These are phyloP conservation scores for Chalaropsis thielavioides DNA, from an alignment of 2,329 filamentous ascomycete species.

Conservation along the genomic window DNA sequence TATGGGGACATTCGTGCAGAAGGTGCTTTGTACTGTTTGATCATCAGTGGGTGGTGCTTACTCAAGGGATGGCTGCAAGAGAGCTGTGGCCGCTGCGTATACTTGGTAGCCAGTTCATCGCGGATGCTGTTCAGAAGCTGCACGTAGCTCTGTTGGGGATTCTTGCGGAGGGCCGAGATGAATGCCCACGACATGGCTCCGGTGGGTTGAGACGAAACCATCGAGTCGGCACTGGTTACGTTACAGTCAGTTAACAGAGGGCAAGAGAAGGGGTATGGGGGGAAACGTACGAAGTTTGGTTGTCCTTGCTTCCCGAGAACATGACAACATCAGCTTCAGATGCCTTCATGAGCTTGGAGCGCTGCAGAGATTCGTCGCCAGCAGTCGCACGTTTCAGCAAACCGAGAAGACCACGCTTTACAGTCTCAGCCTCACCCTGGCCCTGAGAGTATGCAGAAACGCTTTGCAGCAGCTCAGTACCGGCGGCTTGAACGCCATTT, in stretches of 20 bases:
- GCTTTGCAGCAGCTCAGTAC: conserved; percentile 45
- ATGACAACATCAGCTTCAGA: conserved; percentile 91
- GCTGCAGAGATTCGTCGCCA: conserved; percentile 69
- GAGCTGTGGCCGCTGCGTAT: conserved; percentile 88
- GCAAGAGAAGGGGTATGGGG: conserved; percentile 18
- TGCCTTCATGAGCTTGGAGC: conserved; percentile 75
- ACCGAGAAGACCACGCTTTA: conserved; percentile 54
- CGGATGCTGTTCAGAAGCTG: conserved; percentile 92
- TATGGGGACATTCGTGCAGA: neutral
- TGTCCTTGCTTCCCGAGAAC: conserved; percentile 94
- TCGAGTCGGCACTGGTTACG: conserved; percentile 64
- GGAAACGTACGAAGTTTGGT: conserved; percentile 70
- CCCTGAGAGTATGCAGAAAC: conserved; percentile 36
- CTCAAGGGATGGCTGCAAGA: conserved; percentile 94
- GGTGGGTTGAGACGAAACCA: conserved; percentile 76
- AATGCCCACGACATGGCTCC: conserved; percentile 99
- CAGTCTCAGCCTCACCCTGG: conserved; percentile 19
- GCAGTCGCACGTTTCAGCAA: conserved; percentile 40
- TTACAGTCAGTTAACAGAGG: neutral
- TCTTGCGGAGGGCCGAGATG: conserved; percentile 83
- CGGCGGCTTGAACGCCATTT: conserved; percentile 53
- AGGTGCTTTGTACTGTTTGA: conserved; percentile 16
- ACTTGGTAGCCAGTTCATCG: conserved; percentile 76
- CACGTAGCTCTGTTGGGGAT: conserved; percentile 95
- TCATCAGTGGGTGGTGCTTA: conserved; percentile 34